Evolutionary conservation across 2,329 filamentous ascomycete genomes (phyloP).

Genomic region (Ophiognomonia clavigignenti-juglandacearum): DNA sequence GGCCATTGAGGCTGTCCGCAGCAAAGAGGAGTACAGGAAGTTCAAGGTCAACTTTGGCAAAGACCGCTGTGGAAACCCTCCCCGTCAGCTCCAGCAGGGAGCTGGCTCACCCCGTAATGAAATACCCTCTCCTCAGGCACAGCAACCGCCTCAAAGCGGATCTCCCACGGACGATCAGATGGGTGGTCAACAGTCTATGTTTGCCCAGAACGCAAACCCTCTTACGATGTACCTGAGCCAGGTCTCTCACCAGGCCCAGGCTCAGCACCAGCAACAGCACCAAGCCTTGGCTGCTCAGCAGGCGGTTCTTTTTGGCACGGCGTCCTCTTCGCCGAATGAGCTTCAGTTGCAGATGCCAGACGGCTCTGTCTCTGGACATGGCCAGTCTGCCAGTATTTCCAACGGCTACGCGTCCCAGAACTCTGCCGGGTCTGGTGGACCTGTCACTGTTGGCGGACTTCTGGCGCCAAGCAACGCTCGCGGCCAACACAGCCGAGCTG

Average conservation of each 20-base stretch:
- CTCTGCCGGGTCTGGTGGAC: slow-evolving; percentile 46
- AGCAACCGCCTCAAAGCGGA: slow-evolving; percentile 54
- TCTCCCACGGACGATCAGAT: slow-evolving; percentile 52
- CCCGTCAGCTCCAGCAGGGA: slow-evolving; percentile 71
- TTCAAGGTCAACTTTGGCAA: slow-evolving; percentile 99
- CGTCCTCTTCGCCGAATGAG: slow-evolving; percentile 54
- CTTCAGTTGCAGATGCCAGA: slow-evolving; percentile 56
- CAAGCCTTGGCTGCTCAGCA: slow-evolving; percentile 71
- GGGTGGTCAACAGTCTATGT: slow-evolving; percentile 63
- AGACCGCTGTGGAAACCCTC: slow-evolving; percentile 94
- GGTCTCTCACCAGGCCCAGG: slow-evolving; percentile 66
- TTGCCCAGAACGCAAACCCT: slow-evolving; percentile 82
- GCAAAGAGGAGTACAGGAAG: slow-evolving; percentile 92
- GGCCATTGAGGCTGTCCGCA: slow-evolving; percentile 91
- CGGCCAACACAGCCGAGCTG: slow-evolving; percentile 69
- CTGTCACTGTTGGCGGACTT: slow-evolving; percentile 71
- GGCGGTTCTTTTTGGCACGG: slow-evolving; percentile 73
- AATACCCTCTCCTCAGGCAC: slow-evolving; percentile 51
- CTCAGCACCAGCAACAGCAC: slow-evolving; percentile 65
- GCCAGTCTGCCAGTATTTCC: slow-evolving; percentile 61
- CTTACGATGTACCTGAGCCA: slow-evolving; percentile 91
- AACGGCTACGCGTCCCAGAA: slow-evolving; percentile 56
- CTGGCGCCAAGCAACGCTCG: slow-evolving; percentile 65
- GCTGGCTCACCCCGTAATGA: slow-evolving; percentile 64
- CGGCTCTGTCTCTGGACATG: slow-evolving; percentile 56